Evolutionary conservation across 768 basidiomycete genomes (phyloP).

Genomic region (Boletus pseudo-olivaceus): DNA sequence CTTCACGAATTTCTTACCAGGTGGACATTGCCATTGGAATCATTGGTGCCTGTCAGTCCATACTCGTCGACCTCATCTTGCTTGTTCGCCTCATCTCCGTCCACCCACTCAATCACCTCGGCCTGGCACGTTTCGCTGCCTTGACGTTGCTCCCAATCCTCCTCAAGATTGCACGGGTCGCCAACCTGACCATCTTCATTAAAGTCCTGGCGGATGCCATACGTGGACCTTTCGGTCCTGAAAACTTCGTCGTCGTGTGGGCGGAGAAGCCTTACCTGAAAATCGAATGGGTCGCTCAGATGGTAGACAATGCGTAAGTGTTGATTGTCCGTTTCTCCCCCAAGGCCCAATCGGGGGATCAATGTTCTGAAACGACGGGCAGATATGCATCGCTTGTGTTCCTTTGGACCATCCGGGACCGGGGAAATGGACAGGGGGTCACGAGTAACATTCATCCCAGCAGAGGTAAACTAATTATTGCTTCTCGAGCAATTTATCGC

Average conservation of each 20-base stretch:
- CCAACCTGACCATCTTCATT: conserved; percentile 29
- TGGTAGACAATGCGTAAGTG: conserved; percentile 30
- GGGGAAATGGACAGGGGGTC: conserved; percentile 8
- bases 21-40: conserved; percentile 29
- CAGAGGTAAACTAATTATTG: not conserved
- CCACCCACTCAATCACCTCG: conserved; percentile 20
- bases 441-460: conserved; percentile 18
- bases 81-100: conserved; percentile 29
- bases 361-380: not conserved
- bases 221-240: conserved; percentile 16
- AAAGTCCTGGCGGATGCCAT: conserved; percentile 20
- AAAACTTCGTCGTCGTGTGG: conserved; percentile 18
- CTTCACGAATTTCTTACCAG: not conserved
- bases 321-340: not conserved
- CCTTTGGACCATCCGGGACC: conserved; percentile 25
- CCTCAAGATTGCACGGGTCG: conserved; percentile 28
- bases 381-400: conserved; percentile 29
- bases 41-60: conserved; percentile 27
- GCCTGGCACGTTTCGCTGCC: conserved; percentile 12
- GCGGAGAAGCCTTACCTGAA: conserved; percentile 27
- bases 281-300: conserved; percentile 31
- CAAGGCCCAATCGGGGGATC: not conserved
- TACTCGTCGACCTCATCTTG: conserved; percentile 29
- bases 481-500: not conserved
- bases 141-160: conserved; percentile 24